Evolutionary conservation across 345 rosid genomes (phyloP).

Genomic region (Trapa incisa): DNA sequence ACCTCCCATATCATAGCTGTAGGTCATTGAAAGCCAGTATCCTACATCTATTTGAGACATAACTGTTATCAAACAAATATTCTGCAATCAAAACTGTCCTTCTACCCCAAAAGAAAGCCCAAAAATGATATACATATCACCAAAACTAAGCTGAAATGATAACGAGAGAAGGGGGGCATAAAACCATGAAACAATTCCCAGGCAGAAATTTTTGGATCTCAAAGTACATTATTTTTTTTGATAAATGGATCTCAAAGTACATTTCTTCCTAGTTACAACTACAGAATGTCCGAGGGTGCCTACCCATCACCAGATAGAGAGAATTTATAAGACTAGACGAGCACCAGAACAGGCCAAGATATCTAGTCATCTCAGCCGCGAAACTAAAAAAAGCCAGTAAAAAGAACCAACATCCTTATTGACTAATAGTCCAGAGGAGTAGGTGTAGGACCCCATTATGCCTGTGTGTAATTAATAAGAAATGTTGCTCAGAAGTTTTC

Average conservation of each 20-base stretch:
- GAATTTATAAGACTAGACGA: not conserved
- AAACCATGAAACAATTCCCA: not conserved
- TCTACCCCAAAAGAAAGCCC: no score
- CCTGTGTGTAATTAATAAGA: no score
- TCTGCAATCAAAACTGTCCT: no score
- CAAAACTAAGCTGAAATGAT: not conserved
- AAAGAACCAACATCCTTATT: not conserved
- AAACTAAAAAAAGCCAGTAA: not conserved
- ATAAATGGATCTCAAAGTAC: no score
- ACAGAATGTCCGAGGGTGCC: no score
- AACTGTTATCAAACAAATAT: no score
- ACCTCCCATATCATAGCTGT: no score
- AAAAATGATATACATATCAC: no score
- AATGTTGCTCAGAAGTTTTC: conserved; percentile 6
- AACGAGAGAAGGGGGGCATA: not conserved
- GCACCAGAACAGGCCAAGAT: not conserved
- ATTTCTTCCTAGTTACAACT: no score
- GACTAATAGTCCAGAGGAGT: not conserved
- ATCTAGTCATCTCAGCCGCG: not conserved
- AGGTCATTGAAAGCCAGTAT: no score
- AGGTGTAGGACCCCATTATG: no score
- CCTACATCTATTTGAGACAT: no score
- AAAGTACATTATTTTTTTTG: not conserved
- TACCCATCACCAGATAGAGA: not conserved
- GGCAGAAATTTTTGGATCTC: not conserved